Percentiles rank a stretch among this genome's conserved stretches.
phyloP scores from a whole-genome alignment of 768 basidiomycete species.

The Podaxis sp. region DNA sequence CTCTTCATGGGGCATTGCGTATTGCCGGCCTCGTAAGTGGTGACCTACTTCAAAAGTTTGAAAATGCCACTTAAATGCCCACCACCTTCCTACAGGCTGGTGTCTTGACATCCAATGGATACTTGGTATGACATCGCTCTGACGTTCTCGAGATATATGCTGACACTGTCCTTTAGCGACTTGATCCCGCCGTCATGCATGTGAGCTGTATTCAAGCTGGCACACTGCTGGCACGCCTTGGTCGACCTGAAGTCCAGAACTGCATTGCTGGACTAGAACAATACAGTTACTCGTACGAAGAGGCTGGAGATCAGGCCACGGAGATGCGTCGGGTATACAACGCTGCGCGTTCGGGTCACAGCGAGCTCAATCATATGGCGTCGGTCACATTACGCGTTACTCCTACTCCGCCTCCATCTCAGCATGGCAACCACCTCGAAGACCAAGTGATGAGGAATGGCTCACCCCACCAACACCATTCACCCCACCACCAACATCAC shows the following conservation, averaged over 20 bases:
- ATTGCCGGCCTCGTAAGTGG: constrained; percentile 80
- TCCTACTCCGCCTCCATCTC: constrained; percentile 23
- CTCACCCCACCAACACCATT: constrained; percentile 4
- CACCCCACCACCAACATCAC: constrained; percentile 23
- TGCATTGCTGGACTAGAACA: constrained; percentile 87
- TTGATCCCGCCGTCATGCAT: constrained; percentile 89
- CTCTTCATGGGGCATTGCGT: constrained; percentile 80
- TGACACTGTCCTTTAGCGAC: constrained; percentile 42
- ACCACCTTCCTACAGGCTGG: constrained; percentile 49
- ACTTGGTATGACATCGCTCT: constrained; percentile 56
- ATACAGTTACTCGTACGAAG: constrained; percentile 86
- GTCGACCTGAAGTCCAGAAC: constrained; percentile 76
- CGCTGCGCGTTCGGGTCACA: constrained; percentile 40
- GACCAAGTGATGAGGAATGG: constrained; percentile 15
- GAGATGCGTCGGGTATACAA: constrained; percentile 60
- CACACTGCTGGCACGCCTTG: constrained; percentile 76
- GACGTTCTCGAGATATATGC: constrained; percentile 7
- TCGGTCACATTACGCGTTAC: constrained; percentile 35
- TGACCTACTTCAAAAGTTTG: constrained; percentile 10
- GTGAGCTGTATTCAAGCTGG: constrained; percentile 86
- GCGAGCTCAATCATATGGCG: constrained; percentile 51
- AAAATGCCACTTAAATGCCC: background rate
- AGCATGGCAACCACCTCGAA: constrained; percentile 14
- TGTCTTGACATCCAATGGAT: constrained; percentile 84
- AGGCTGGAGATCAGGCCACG: constrained; percentile 74